Percentiles rank a stretch among this genome's conserved stretches.
Evolutionary conservation across 768 basidiomycete genomes (phyloP).

Genomic region (Tricholoma terreum): DNA sequence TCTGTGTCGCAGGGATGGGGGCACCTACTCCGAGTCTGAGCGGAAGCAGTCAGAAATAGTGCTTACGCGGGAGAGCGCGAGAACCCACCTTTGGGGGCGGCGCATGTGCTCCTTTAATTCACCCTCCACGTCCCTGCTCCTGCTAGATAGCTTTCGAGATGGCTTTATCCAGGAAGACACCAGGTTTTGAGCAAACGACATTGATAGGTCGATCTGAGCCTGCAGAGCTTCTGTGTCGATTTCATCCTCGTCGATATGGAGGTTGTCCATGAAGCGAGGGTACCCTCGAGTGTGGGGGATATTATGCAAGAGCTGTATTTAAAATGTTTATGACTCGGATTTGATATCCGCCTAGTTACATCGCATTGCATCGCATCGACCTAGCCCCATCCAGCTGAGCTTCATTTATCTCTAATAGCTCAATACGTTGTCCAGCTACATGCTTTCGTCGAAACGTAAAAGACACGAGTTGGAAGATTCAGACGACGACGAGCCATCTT

Average conservation of each 20-base stretch:
- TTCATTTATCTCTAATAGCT: not conserved
- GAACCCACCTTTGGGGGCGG: conserved; percentile 64
- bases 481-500: conserved; percentile 58
- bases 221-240: conserved; percentile 69
- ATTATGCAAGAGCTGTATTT: conserved; percentile 3
- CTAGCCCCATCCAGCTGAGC: not conserved
- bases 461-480: conserved; percentile 46
- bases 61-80: conserved; percentile 4
- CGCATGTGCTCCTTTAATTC: conserved; percentile 68
- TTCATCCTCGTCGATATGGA: conserved; percentile 44
- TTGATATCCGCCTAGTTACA: too few relatives aligned
- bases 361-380: too few relatives aligned
- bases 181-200: conserved; percentile 72
- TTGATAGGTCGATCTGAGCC: conserved; percentile 78
- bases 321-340: too few relatives aligned
- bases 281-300: not conserved
- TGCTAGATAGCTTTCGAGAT: conserved; percentile 35
- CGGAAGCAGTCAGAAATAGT: conserved; percentile 8
- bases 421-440: conserved; percentile 2
- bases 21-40: conserved; percentile 76
- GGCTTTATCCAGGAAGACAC: conserved; percentile 78
- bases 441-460: conserved; percentile 52
- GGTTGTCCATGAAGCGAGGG: conserved; percentile 17
- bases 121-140: conserved; percentile 40
- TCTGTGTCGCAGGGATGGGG: conserved; percentile 46